Base-by-base conservation (phyloP, 75 land plant genomes). In the Cunninghamia lanceolata region DNA sequence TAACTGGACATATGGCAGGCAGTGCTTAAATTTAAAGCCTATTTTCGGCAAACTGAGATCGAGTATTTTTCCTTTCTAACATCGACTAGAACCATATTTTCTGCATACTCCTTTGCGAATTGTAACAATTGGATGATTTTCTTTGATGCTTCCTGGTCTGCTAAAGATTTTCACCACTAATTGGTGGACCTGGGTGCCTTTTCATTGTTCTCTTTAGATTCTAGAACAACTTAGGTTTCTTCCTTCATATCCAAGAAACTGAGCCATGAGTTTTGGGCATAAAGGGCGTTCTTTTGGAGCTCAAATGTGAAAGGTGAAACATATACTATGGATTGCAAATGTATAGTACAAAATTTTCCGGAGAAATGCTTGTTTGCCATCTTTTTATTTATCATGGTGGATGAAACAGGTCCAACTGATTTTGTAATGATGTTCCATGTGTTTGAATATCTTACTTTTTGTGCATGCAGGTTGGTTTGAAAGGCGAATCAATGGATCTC, bases 401-500 rank as follows among this genome's bases (percentile, higher is more conserved):
- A 71, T 38, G 45, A 3, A 11, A 71, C 32, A 34, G 0, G 15
- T 71, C 36, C 0, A 4, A 34, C 2, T 32, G 75, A 34, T 71
- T 32, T 71, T 71, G 75, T 10, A 32, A 34, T 30, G n/a, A 71
- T 71, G 34, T 59, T 59, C 25, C 6, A 63, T 63, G 68, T 28
- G 25, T 14, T n/a, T 83, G 9, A 3, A 39, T n/a, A 8, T 40
- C 76, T 63, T n/a, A 40, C 28, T 19, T 39, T 85, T 84, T 84
- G 30, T 53, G 34, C 80, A 42, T 86, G 63, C 90, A 95, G 95
- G 59, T 95, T 86, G 96, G 96, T 32, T 83, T 95, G 19, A 89
- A 89, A 85, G 96, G 96, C 25, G 96, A 95, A 87, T 68, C 92
- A 17, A 45, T 95, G 89, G 87, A 81, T 81, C 91, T 95, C 83